Percentiles rank a stretch among this genome's conserved stretches.
These are phyloP conservation scores for Fusarium chuoi DNA, from an alignment of 2,329 filamentous ascomycete genomes.

Conservation along the genomic window DNA sequence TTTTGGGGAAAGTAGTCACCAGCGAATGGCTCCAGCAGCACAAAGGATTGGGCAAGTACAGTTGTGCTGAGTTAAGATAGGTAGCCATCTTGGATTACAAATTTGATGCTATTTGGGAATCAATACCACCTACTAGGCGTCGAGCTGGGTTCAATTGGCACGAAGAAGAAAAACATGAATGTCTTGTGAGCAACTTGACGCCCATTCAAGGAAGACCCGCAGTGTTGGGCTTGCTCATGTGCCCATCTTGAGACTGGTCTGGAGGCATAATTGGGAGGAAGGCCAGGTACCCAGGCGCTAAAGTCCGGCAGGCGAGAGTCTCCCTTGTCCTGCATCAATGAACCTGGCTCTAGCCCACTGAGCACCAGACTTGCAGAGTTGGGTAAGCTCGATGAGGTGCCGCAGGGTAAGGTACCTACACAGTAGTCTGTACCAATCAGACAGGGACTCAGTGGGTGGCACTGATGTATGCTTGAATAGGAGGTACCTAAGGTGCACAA, in stretches of 20 bases:
- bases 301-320: slow-evolving; percentile 21
- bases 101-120: not conserved
- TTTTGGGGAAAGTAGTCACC: not conserved
- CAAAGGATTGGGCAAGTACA: not conserved
- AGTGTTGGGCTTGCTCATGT: slow-evolving; percentile 60
- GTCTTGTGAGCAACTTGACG: slow-evolving; percentile 37
- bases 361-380: not conserved
- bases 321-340: slow-evolving; percentile 7
- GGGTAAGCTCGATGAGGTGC: not conserved
- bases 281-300: slow-evolving; percentile 26
- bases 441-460: slow-evolving; percentile 7
- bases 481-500: not conserved
- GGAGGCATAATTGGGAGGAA: slow-evolving; percentile 14
- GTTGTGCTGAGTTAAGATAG: not conserved
- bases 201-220: slow-evolving; percentile 47
- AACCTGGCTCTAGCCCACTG: not conserved
- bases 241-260: slow-evolving; percentile 55
- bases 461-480: not conserved
- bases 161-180: slow-evolving; percentile 6
- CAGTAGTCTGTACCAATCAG: not conserved
- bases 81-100: not conserved
- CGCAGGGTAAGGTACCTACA: slow-evolving; percentile 13
- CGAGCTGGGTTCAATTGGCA: slow-evolving; percentile 19
- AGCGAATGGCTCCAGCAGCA: not conserved
- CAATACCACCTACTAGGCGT: not conserved